These are phyloP conservation scores for Gaeumannomyces tritici DNA, from an alignment of 2,329 filamentous ascomycete genomes.

Conservation along the genomic window DNA sequence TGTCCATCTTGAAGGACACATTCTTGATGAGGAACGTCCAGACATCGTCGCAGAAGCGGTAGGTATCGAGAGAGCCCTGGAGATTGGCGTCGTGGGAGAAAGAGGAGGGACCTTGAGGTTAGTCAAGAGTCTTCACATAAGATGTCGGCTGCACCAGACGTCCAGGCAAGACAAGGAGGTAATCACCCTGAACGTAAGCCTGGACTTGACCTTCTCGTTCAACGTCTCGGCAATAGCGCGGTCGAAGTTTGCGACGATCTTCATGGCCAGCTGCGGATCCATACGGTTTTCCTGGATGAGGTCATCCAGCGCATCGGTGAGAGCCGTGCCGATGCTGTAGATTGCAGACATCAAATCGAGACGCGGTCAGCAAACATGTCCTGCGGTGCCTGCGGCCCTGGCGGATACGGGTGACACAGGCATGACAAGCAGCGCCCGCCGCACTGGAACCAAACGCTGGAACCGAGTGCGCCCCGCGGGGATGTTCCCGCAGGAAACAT, in stretches of 20 bases:
- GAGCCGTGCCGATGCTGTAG: slow-evolving; percentile 74
- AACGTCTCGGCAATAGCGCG: slow-evolving; percentile 85
- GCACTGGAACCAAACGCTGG: background rate
- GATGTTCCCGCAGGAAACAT: slow-evolving; percentile 13
- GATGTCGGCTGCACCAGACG: too few species aligned
- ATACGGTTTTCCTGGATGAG: slow-evolving; percentile 91
- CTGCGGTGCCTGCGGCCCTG: background rate
- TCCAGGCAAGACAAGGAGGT: background rate
- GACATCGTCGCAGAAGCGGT: slow-evolving; percentile 98
- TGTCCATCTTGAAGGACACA: slow-evolving; percentile 97
- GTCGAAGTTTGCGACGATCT: slow-evolving; percentile 93
- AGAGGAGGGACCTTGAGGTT: background rate
- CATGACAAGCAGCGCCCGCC: background rate
- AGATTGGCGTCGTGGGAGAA: background rate
- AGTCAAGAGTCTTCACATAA: background rate
- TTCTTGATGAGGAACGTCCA: slow-evolving; percentile 99
- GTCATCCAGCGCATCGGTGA: slow-evolving; percentile 95
- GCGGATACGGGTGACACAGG: background rate
- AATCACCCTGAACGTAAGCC: slow-evolving; percentile 86
- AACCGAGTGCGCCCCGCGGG: slow-evolving; percentile 6
- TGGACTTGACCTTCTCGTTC: slow-evolving; percentile 83
- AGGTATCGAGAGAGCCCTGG: slow-evolving; percentile 92
- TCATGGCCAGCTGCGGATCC: slow-evolving; percentile 97
- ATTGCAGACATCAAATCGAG: slow-evolving; percentile 5
- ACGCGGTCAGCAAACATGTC: background rate